phyloP scores from a whole-genome alignment of 495 filamentous ascomycete species.

The Penicillium herquei region DNA sequence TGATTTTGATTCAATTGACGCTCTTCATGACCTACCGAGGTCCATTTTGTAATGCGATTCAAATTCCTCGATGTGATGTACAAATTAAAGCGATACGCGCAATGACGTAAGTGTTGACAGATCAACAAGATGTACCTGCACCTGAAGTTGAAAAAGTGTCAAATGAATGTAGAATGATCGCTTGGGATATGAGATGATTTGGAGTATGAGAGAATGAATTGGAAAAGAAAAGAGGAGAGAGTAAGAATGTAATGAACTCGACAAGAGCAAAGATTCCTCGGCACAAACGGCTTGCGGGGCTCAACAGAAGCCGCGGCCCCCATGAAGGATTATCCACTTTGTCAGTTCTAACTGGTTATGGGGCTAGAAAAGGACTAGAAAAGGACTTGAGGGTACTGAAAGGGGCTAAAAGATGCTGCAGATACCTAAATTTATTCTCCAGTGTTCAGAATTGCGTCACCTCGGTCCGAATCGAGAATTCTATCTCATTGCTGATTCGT shows the following conservation, averaged over 20 bases:
- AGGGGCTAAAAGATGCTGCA: not conserved
- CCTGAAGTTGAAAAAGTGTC: no score
- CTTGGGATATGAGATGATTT: no score
- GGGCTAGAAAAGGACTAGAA: no score
- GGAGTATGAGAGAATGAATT: no score
- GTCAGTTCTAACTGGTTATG: no score
- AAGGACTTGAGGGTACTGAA: no score
- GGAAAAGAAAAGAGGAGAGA: no score
- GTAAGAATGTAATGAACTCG: not conserved
- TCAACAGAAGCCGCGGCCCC: not conserved
- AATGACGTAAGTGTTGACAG: no score
- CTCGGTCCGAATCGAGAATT: not conserved
- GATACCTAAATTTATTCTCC: not conserved
- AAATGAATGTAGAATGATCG: no score
- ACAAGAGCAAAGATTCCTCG: not conserved
- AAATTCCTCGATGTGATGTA: not conserved
- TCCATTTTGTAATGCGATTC: not conserved
- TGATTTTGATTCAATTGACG: not conserved
- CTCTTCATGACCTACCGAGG: not conserved
- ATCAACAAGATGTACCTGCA: no score
- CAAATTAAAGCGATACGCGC: not conserved
- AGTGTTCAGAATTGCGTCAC: not conserved
- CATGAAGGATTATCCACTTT: not conserved
- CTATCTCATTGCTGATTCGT: not conserved
- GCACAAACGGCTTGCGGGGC: not conserved